A percentile compares a stretch with the other conserved stretches of the same genome.
phyloP scores from a whole-genome alignment of 495 filamentous ascomycete genomes.

The Penicillium crystallinum region DNA sequence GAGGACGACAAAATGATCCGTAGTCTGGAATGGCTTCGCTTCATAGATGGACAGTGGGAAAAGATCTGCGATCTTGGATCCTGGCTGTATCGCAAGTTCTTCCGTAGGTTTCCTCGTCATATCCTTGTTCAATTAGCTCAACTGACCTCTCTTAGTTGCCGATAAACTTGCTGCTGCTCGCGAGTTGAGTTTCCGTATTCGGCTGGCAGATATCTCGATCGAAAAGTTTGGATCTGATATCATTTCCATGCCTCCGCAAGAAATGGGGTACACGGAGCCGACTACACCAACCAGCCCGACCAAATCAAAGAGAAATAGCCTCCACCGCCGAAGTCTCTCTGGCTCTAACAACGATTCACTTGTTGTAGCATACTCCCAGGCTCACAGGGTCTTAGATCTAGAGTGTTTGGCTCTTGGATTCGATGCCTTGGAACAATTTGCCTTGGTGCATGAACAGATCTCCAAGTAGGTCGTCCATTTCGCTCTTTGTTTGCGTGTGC shows the following conservation, averaged over 20 bases:
- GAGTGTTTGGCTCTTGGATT: constrained; percentile 63
- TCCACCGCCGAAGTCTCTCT: constrained; percentile 23
- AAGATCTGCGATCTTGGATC: constrained; percentile 64
- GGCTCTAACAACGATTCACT: constrained; percentile 11
- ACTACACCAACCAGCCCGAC: constrained; percentile 27
- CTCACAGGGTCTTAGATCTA: constrained; percentile 65
- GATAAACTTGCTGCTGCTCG: constrained; percentile 61
- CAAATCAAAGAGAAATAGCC: constrained; percentile 26
- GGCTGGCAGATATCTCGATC: constrained; percentile 36
- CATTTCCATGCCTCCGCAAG: constrained; percentile 24
- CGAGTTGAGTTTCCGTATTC: constrained; percentile 48
- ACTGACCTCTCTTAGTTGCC: constrained; percentile 16
- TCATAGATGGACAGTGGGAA: constrained; percentile 63
- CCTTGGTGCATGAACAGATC: constrained; percentile 39
- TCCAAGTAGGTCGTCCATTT: constrained; percentile 31
- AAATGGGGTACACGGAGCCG: constrained; percentile 15
- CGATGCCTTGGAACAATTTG: constrained; percentile 59
- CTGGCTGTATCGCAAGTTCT: constrained; percentile 60
- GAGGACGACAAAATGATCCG: constrained; percentile 70
- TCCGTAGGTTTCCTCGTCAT: constrained; percentile 23
- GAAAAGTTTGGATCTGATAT: constrained; percentile 40
- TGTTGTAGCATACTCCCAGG: constrained; percentile 35
- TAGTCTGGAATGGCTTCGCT: constrained; percentile 77
- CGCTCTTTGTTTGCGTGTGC: background rate
- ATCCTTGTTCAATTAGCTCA: background rate